Conservation (phyloP, 257 asterid genomes). For the Solanum arcanum region DNA sequence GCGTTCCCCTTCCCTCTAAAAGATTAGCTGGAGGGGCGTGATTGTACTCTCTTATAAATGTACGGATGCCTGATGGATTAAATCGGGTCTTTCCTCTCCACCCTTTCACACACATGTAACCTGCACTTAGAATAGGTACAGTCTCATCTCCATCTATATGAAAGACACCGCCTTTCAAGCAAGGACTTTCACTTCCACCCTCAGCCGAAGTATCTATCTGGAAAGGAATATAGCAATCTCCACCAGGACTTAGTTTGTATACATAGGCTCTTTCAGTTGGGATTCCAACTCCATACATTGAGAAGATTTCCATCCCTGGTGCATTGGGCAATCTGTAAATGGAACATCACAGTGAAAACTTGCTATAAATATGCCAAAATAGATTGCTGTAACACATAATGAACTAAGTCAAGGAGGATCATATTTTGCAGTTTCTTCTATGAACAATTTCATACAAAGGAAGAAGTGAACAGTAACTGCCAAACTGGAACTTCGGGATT, state of each 20-base stretch:
- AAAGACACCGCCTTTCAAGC: conserved; percentile 73
- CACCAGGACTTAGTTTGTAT: conserved; percentile 46
- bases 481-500: not conserved
- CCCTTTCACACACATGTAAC: conserved; percentile 62
- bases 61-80: conserved; percentile 68
- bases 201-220: conserved; percentile 70
- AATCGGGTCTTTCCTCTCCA: conserved; percentile 79
- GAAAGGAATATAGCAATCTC: conserved; percentile 67
- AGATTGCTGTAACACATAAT: not conserved
- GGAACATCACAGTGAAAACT: not conserved
- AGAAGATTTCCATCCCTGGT: conserved; percentile 73
- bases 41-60: conserved; percentile 51
- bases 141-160: conserved; percentile 79
- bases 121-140: conserved; percentile 71
- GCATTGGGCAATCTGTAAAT: conserved; percentile 68
- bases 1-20: conserved; percentile 77
- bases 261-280: conserved; percentile 87
- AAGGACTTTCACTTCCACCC: conserved; percentile 36
- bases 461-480: not conserved
- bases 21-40: conserved; percentile 65
- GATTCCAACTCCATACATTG: conserved; percentile 88
- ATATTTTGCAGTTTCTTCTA: not conserved
- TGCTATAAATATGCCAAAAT: not conserved
- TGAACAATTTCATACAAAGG: not conserved
- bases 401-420: not conserved